These are phyloP conservation scores for Strobilomyces dryophilus DNA, from an alignment of 768 basidiomycete species.

Conservation along the genomic window DNA sequence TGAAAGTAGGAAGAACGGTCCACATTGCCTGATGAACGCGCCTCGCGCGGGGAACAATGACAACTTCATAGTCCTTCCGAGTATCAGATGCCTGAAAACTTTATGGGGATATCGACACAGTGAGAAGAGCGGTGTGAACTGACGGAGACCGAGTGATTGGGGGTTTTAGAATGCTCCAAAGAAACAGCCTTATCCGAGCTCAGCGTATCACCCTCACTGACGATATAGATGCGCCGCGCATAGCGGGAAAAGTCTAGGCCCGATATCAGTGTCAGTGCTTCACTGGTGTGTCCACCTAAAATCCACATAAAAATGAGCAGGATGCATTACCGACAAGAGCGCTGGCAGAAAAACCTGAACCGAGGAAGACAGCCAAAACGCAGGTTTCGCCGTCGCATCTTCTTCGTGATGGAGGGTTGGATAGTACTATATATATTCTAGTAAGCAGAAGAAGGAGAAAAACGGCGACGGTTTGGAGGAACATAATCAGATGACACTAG, in stretches of 20 bases:
- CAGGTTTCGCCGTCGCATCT: conserved; percentile 30
- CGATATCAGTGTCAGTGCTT: conserved; percentile 71
- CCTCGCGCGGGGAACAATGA: conserved; percentile 83
- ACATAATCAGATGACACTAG: conserved; percentile 9
- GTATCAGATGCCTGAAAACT: conserved; percentile 3
- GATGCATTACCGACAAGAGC: neutral
- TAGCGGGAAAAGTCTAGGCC: conserved; percentile 74
- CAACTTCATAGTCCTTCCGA: conserved; percentile 39
- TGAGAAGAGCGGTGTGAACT: conserved; percentile 1
- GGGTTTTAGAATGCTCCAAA: conserved; percentile 47
- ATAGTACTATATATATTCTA: conserved; percentile 19
- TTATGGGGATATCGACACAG: conserved; percentile 9
- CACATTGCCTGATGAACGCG: conserved; percentile 77
- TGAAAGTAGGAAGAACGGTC: conserved; percentile 63
- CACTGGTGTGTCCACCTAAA: conserved; percentile 90
- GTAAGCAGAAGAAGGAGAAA: conserved; percentile 14
- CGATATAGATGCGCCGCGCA: conserved; percentile 71
- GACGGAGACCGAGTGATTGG: conserved; percentile 10
- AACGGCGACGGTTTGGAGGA: conserved; percentile 3
- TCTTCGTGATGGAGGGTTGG: conserved; percentile 6
- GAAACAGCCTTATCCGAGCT: conserved; percentile 66
- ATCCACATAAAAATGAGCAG: conserved; percentile 8
- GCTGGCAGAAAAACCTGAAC: conserved; percentile 64
- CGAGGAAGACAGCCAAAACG: conserved; percentile 80
- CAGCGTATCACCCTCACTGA: conserved; percentile 77